A percentile compares a stretch with the other conserved stretches of the same genome.
These are phyloP conservation scores for Cornus kousa DNA, from an alignment of 148 eudicot species.

Conservation along the genomic window DNA sequence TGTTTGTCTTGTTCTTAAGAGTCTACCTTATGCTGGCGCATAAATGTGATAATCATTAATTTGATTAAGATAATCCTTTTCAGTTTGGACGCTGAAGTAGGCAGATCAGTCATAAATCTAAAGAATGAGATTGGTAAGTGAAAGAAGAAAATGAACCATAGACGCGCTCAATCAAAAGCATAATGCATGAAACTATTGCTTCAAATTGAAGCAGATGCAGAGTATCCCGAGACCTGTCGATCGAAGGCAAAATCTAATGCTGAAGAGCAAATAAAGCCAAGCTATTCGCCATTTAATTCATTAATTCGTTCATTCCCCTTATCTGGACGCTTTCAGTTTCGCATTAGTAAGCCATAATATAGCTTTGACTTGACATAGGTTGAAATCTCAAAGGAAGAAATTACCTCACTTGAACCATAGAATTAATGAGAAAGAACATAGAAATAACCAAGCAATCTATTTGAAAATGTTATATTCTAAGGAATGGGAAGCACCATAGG, in stretches of 20 bases:
- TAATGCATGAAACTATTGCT: neutral
- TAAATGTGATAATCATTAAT: neutral
- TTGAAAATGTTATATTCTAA: neutral
- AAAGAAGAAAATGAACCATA: neutral
- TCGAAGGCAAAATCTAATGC: neutral
- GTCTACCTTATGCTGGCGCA: neutral
- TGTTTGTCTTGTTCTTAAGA: no score
- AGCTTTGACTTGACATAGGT: neutral
- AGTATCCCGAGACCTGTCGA: neutral
- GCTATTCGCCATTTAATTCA: neutral
- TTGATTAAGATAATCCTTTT: neutral
- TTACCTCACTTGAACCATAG: neutral
- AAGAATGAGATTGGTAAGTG: neutral
- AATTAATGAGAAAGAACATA: neutral
- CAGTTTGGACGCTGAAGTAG: neutral
- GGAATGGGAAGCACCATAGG: conserved; percentile 45
- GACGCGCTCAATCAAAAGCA: neutral
- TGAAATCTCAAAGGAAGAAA: neutral
- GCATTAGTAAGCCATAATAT: neutral
- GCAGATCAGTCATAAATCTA: neutral
- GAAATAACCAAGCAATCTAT: conserved; percentile 1
- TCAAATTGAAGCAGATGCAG: conserved; percentile 1
- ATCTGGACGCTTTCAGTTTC: neutral
- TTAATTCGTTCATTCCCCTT: neutral
- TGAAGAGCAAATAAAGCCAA: neutral